A percentile compares a stretch with the other conserved stretches of the same genome.
These are phyloP conservation scores for Globisporangium rhizosaccharum DNA, from an alignment of 352 stramenopile species.

Conservation along the genomic window DNA sequence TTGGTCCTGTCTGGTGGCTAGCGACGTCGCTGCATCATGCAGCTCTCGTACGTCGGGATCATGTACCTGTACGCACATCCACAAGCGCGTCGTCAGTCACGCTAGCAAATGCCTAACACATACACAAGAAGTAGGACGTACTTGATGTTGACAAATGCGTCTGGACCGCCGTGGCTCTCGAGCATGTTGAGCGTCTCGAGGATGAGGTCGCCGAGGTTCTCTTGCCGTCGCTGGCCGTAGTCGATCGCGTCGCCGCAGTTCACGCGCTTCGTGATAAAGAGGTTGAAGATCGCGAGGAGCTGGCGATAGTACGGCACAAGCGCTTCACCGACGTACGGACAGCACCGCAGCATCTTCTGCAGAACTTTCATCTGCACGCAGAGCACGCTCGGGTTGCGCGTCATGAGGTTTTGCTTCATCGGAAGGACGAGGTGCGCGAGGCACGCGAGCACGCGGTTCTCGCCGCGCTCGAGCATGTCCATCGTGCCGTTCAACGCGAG, in stretches of 20 bases:
- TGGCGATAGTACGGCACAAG: slow-evolving; percentile 92
- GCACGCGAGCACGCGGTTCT: slow-evolving; percentile 54
- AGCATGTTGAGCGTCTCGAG: slow-evolving; percentile 88
- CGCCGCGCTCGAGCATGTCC: slow-evolving; percentile 78
- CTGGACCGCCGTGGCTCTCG: slow-evolving; percentile 72
- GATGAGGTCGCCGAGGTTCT: slow-evolving; percentile 88
- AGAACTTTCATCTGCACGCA: slow-evolving; percentile 78
- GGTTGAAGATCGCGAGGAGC: slow-evolving; percentile 89
- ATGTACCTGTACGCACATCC: slow-evolving; percentile 79
- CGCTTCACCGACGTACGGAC: slow-evolving; percentile 77
- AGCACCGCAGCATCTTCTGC: slow-evolving; percentile 62
- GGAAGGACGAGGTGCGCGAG: slow-evolving; percentile 46
- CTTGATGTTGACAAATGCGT: slow-evolving; percentile 95
- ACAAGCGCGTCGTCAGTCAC: background rate
- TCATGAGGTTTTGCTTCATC: slow-evolving; percentile 88
- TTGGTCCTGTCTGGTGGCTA: background rate
- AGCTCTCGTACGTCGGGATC: slow-evolving; percentile 94
- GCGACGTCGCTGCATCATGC: slow-evolving; percentile 27
- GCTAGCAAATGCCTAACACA: background rate
- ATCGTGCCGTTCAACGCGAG: slow-evolving; percentile 69
- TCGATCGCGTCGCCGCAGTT: slow-evolving; percentile 93
- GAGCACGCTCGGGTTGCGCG: slow-evolving; percentile 61
- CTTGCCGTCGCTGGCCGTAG: slow-evolving; percentile 85
- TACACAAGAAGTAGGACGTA: slow-evolving; percentile 8
- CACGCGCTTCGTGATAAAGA: slow-evolving; percentile 88